Evolutionary conservation across 2,329 filamentous ascomycete genomes (phyloP), one percentile per base, ranked within the genome.

Genomic region (Talaromyces sp.): DNA sequence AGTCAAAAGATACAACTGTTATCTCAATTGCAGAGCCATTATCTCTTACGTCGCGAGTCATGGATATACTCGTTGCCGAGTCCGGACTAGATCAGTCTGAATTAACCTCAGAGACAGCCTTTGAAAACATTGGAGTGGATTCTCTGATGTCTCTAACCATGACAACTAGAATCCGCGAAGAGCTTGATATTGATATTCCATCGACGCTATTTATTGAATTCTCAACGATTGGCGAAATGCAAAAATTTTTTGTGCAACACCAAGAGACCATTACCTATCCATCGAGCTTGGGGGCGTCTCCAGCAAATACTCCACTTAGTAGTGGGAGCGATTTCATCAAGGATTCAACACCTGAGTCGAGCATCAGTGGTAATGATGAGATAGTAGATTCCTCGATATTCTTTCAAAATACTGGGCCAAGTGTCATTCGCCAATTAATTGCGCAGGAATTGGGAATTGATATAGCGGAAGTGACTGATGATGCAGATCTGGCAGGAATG

Each of bases 61-160:
- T 27, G 24, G 24, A 27, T 27, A 27, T 27, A 27, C n/a, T 11
- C 19, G 6, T 3, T 11, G 7, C n/a, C 13, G 19, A 16, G 41
- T 47, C 43, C 19, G 43, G 22, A 22, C 3, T 47, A 6, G 10
- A 22, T 11, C n/a, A 47, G 24, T 27, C 24, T 27, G 24, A 27
- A 27, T 3, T 22, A 22, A 47, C n/a, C 8, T 24, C 10, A 3
- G 3, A 9, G 24, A 27, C 24, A 27, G 24, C 24, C 24, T 47
- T 72, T 60, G 67, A 60, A 16, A 61, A 68, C 19, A 39, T 77
- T 8, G 76, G 75, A 1, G 66, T 78, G 59, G 76, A 78, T 66
- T 41, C 37, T 41, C 13, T 41, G 37, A 41, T 41, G 37, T 41
- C 37, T 5, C 13, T 41, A 11, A 13, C 11, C 11, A 41, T 41